phyloP scores from a whole-genome alignment of 2,329 filamentous ascomycete genomes.

The Blastomyces gilchristii region DNA sequence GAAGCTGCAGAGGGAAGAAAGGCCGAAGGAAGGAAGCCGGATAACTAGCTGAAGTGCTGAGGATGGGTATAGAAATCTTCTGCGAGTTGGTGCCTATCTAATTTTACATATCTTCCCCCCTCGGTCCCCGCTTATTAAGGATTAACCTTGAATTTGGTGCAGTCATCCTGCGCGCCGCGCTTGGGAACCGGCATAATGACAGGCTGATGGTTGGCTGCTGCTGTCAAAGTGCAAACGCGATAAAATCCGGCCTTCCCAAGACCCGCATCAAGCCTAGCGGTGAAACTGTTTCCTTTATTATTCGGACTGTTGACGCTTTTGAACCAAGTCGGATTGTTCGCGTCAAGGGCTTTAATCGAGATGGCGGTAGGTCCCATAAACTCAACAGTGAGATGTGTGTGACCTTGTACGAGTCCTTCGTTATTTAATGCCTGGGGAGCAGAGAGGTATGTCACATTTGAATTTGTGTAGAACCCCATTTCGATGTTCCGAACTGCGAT shows the following conservation, averaged over 20 bases:
- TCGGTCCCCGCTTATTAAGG: neutral
- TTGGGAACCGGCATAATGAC: constrained; percentile 58
- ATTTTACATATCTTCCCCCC: neutral
- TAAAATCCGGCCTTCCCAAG: constrained; percentile 51
- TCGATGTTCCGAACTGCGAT: constrained; percentile 40
- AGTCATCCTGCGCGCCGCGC: constrained; percentile 57
- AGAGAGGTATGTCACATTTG: constrained; percentile 43
- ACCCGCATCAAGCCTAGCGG: constrained; percentile 40
- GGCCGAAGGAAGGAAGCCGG: neutral
- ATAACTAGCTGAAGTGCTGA: neutral
- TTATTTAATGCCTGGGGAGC: constrained; percentile 42
- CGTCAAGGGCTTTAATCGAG: constrained; percentile 44
- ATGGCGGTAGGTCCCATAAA: constrained; percentile 36
- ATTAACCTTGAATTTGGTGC: constrained; percentile 41
- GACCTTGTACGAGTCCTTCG: constrained; percentile 28
- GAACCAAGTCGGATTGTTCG: constrained; percentile 51
- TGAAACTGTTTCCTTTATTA: constrained; percentile 21
- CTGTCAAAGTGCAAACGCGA: constrained; percentile 54
- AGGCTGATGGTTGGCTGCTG: constrained; percentile 56
- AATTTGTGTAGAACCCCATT: constrained; percentile 45
- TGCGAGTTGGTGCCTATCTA: neutral
- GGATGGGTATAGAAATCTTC: neutral
- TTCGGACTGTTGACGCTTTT: constrained; percentile 55
- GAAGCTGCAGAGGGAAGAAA: neutral
- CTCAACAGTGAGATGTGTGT: constrained; percentile 41